Percentiles rank a stretch among this genome's conserved stretches.
These are phyloP conservation scores for Garcia nutans DNA, from an alignment of 345 rosid species.

Conservation along the genomic window DNA sequence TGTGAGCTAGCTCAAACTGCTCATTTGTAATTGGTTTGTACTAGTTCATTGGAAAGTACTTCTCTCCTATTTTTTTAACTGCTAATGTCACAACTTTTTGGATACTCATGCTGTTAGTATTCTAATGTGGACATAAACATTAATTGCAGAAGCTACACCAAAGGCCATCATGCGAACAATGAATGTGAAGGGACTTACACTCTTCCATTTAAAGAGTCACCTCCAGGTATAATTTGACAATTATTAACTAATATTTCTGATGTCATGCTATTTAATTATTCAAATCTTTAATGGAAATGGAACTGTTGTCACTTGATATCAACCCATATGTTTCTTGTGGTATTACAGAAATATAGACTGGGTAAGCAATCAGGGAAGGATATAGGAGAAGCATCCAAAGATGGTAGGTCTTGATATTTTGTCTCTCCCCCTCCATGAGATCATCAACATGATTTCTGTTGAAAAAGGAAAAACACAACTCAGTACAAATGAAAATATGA, in stretches of 20 bases:
- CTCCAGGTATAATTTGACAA: conserved; percentile 59
- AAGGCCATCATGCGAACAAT: conserved; percentile 92
- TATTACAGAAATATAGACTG: conserved; percentile 73
- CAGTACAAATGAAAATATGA: no score
- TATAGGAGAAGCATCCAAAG: conserved; percentile 51
- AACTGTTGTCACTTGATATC: not conserved
- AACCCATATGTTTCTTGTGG: conserved; percentile 16
- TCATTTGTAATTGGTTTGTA: not conserved
- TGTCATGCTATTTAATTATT: not conserved
- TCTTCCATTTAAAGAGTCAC: conserved; percentile 89
- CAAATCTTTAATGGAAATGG: not conserved
- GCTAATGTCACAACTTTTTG: conserved; percentile 1
- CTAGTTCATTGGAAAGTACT: not conserved
- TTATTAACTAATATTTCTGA: conserved; percentile 5
- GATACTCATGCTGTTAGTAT: not conserved
- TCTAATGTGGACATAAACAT: not conserved
- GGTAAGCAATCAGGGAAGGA: conserved; percentile 88
- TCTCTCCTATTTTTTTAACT: not conserved
- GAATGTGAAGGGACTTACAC: conserved; percentile 86
- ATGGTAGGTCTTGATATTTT: conserved; percentile 38
- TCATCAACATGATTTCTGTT: not conserved
- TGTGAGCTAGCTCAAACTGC: not conserved
- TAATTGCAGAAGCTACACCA: conserved; percentile 82
- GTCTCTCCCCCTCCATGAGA: not conserved
- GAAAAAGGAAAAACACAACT: no score